These are phyloP conservation scores for Urtica urens DNA, from an alignment of 306 rosid species.

Conservation along the genomic window DNA sequence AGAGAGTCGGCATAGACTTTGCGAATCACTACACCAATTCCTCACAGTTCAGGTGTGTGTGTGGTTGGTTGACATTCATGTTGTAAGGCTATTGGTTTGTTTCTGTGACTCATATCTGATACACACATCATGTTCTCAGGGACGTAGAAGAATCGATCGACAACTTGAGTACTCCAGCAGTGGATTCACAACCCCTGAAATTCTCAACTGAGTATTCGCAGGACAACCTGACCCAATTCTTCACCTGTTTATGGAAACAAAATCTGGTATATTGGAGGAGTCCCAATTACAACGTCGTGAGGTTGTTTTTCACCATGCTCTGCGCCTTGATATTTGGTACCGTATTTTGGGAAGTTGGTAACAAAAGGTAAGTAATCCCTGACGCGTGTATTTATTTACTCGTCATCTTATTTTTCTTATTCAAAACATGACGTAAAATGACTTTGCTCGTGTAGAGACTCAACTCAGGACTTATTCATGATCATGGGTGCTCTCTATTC, in stretches of 20 bases:
- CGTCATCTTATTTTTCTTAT: not conserved
- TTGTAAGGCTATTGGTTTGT: too few species aligned
- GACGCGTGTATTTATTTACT: not conserved
- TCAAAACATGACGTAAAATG: not conserved
- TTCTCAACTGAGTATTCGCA: slow-evolving; percentile 51
- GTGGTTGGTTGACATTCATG: not conserved
- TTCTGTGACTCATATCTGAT: not conserved
- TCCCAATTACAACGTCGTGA: slow-evolving; percentile 68
- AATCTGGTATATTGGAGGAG: slow-evolving; percentile 90
- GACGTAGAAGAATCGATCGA: slow-evolving; percentile 57
- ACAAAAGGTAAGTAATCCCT: slow-evolving; percentile 56
- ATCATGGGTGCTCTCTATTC: slow-evolving; percentile 84
- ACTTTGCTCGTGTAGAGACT: slow-evolving; percentile 21
- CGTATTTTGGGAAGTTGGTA: slow-evolving; percentile 57
- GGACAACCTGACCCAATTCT: slow-evolving; percentile 31
- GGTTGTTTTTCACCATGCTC: slow-evolving; percentile 50
- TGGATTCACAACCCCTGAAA: slow-evolving; percentile 43
- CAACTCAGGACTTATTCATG: slow-evolving; percentile 49
- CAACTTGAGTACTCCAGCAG: slow-evolving; percentile 41
- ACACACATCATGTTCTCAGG: slow-evolving; percentile 28
- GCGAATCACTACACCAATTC: slow-evolving; percentile 49
- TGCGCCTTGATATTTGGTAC: slow-evolving; percentile 68
- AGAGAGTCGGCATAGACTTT: slow-evolving; percentile 46
- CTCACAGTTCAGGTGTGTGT: slow-evolving; percentile 43
- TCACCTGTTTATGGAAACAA: slow-evolving; percentile 66